Conservation (phyloP, 1,284 basidiomycete species). For the Stygiomarasmius scandens region DNA sequence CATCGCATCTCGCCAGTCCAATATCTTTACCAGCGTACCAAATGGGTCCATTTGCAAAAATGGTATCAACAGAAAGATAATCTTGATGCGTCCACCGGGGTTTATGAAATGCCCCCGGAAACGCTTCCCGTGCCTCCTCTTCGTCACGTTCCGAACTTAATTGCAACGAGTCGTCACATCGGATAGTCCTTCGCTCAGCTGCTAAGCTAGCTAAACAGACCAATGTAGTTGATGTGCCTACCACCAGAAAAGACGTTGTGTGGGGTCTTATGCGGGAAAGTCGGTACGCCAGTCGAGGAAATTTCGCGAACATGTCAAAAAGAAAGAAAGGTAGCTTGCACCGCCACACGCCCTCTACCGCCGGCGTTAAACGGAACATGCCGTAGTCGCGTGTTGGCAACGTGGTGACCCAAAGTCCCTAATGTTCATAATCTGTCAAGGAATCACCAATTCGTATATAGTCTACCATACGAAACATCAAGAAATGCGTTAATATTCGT, state of each 20-base stretch:
- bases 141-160: constrained; percentile 4
- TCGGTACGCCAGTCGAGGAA: constrained; percentile 1
- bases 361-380: no score
- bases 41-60: constrained; percentile 8
- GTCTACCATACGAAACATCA: no score
- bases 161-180: constrained; percentile 1
- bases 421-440: no score
- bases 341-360: no score
- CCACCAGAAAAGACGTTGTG: neutral
- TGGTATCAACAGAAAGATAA: constrained; percentile 10
- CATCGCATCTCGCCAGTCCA: constrained; percentile 15
- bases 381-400: no score
- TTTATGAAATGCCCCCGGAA: constrained; percentile 6
- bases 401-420: no score
- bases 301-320: constrained; percentile 4
- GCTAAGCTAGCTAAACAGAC: constrained; percentile 13
- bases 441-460: no score
- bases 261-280: neutral
- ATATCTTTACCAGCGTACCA: constrained; percentile 7
- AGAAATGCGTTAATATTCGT: no score
- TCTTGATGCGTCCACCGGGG: constrained; percentile 10
- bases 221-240: constrained; percentile 12
- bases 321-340: no score
- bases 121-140: constrained; percentile 7
- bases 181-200: constrained; percentile 10